Evolutionary conservation across 2,329 filamentous ascomycete species (phyloP).

Genomic region (Diplodia seriata): DNA sequence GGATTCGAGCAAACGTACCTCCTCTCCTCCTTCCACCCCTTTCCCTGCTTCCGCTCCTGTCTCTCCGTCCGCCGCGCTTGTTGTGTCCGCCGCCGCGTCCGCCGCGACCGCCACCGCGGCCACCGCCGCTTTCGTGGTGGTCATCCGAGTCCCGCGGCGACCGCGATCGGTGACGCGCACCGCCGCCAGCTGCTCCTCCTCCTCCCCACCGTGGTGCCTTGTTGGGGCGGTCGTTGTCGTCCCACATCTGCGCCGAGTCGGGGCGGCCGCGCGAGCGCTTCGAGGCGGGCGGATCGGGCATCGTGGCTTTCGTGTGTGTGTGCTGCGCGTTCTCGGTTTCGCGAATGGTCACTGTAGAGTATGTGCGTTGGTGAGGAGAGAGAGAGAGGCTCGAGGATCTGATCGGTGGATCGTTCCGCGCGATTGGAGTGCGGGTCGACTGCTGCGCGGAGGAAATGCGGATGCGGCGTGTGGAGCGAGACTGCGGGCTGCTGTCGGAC

Average conservation of each 20-base stretch:
- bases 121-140: not conserved
- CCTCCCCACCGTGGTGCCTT: not conserved
- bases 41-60: constrained; percentile 35
- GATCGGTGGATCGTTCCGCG: not conserved
- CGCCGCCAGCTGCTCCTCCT: constrained; percentile 33
- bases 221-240: constrained; percentile 30
- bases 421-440: not conserved
- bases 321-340: not conserved
- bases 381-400: not conserved
- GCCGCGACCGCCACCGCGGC: too few relatives aligned
- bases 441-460: too few relatives aligned
- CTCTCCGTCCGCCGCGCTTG: constrained; percentile 35
- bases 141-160: constrained; percentile 33
- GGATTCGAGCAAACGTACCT: too few relatives aligned
- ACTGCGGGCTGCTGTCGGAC: not conserved
- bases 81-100: constrained; percentile 9
- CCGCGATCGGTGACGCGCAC: constrained; percentile 39
- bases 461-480: not conserved
- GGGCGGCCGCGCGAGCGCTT: constrained; percentile 33
- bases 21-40: constrained; percentile 9
- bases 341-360: not conserved
- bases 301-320: not conserved
- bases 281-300: constrained; percentile 33
- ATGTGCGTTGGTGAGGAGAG: not conserved
- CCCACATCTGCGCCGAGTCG: constrained; percentile 34